These are phyloP conservation scores for Abrus pulchellus DNA, from an alignment of 306 rosid species.

Conservation along the genomic window DNA sequence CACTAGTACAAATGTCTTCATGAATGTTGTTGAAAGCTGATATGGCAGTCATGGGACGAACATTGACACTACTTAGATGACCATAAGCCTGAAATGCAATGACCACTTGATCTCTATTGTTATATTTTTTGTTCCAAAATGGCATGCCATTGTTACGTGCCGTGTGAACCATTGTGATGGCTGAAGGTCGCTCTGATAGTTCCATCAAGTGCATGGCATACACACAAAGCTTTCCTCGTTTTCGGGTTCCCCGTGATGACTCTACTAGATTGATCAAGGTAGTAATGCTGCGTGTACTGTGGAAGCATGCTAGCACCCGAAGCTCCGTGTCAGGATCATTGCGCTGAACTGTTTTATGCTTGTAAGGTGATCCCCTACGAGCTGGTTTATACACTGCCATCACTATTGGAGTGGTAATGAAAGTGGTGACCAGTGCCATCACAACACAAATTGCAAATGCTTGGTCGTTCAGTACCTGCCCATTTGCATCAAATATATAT, in stretches of 20 bases:
- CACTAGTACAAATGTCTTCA: slow-evolving; percentile 78
- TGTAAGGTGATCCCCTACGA: slow-evolving; percentile 65
- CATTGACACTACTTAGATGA: slow-evolving; percentile 61
- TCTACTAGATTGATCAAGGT: slow-evolving; percentile 67
- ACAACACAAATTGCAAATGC: slow-evolving; percentile 74
- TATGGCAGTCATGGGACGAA: slow-evolving; percentile 79
- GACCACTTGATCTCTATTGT: slow-evolving; percentile 60
- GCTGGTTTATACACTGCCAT: slow-evolving; percentile 77
- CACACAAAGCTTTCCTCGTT: slow-evolving; percentile 63
- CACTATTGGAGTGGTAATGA: slow-evolving; percentile 79
- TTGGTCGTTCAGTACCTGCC: slow-evolving; percentile 74
- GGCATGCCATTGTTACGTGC: slow-evolving; percentile 76
- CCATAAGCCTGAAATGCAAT: slow-evolving; percentile 76
- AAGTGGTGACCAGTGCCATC: slow-evolving; percentile 80
- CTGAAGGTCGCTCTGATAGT: slow-evolving; percentile 80
- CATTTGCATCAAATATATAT: slow-evolving; percentile 3
- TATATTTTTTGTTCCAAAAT: slow-evolving; percentile 66
- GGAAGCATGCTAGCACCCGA: slow-evolving; percentile 69
- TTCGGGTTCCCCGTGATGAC: slow-evolving; percentile 64
- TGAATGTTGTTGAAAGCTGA: slow-evolving; percentile 68
- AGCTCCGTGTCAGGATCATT: slow-evolving; percentile 63
- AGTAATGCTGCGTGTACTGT: slow-evolving; percentile 66
- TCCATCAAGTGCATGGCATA: slow-evolving; percentile 88
- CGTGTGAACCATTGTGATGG: slow-evolving; percentile 79
- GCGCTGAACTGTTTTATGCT: slow-evolving; percentile 58